Base-by-base conservation (phyloP, 495 filamentous ascomycete genomes). In the Hypoxylon rickii region DNA sequence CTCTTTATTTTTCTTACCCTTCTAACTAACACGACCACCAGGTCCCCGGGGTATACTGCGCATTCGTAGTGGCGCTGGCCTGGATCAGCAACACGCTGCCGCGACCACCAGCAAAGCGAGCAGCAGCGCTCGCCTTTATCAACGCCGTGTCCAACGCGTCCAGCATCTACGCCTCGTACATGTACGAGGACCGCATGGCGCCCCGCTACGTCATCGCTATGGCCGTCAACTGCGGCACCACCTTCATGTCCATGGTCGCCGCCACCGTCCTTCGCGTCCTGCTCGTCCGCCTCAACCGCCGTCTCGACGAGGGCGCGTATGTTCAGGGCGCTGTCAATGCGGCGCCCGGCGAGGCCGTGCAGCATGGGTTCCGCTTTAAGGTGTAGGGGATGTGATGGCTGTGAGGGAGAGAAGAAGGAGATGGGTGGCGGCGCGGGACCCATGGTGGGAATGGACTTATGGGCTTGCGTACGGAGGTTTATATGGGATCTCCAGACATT, bases 11-110 rank as follows among this genome's bases (percentile, higher is more conserved):
- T n/a, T n/a, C n/a, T n/a, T n/a, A n/a, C n/a, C n/a, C n/a, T n/a
- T n/a, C n/a, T n/a, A n/a, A n/a, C n/a, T n/a, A n/a, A n/a, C n/a
- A 38, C 34, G 15, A 16, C 15, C 4, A 7, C 13, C 13, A 69
- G 67, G 55, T 81, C 8, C 76, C 79, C 0, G 82, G 80, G 0
- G 74, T 85, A 7, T 86, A 86, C 55, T 72, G 78, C n/a, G 85
- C 82, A 12, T 92, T 87, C 56, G 88, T 89, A 0, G 87, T 93
- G 1, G 79, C 80, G 6, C 76, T 93, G 7, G 83, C 84, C 7
- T 94, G 89, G 89, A 92, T 92, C 61, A 84, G 79, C 24, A 90
- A 89, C 68, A 86, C 85, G 2, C 76, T 95, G 33, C 89, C 89
- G 2, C 83, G 91, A n/a, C 90, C 91, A 1, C 89, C 87, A 0